Conservation (phyloP, 2,329 filamentous ascomycete genomes). For the Colletotrichum limetticola region DNA sequence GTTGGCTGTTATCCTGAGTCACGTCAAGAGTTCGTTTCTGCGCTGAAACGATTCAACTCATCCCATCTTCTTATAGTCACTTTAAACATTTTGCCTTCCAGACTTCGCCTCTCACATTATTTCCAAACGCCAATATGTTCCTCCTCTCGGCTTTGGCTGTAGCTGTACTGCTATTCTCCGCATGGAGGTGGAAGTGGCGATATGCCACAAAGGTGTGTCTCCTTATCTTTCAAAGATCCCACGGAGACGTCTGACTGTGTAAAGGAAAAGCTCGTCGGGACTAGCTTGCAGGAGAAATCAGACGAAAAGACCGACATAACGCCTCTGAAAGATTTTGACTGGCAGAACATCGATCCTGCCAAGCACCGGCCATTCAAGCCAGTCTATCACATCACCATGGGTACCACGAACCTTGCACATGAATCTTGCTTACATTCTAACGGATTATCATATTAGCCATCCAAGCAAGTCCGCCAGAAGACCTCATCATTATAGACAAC, state of each 20-base stretch:
- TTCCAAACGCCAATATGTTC: slow-evolving; percentile 3
- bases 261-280: neutral
- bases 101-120: neutral
- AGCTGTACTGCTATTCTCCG: neutral
- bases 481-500: slow-evolving; percentile 63
- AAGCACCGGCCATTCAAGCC: slow-evolving; percentile 62
- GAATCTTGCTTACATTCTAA: slow-evolving; percentile 24
- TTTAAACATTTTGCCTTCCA: neutral
- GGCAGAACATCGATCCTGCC: slow-evolving; percentile 49
- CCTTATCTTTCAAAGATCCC: neutral
- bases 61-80: neutral
- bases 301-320: slow-evolving; percentile 34
- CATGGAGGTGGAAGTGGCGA: slow-evolving; percentile 16
- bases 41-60: neutral
- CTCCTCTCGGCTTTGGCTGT: slow-evolving; percentile 8
- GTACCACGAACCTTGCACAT: slow-evolving; percentile 40
- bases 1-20: neutral
- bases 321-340: slow-evolving; percentile 49
- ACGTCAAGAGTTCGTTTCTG: neutral
- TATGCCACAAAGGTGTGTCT: neutral
- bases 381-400: slow-evolving; percentile 66
- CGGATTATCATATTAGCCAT: slow-evolving; percentile 47
- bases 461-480: slow-evolving; percentile 53
- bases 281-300: neutral
- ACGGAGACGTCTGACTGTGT: neutral